Evolutionary conservation across 1,284 basidiomycete genomes (phyloP), one percentile per base, ranked within the genome.

Genomic region (Xerocomus cyaneibrunnescens): DNA sequence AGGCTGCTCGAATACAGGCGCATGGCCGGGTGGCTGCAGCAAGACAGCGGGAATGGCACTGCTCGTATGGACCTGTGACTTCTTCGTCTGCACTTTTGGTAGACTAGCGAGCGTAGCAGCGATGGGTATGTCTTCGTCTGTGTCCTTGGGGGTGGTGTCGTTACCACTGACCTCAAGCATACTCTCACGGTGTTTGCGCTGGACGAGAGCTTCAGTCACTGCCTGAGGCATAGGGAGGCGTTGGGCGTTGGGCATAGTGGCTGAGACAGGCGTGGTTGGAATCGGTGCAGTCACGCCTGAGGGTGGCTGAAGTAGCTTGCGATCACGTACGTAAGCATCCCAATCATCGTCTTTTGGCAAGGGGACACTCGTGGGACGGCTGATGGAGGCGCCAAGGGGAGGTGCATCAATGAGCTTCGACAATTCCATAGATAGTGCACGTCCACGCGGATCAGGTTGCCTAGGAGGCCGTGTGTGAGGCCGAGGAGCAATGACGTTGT

Each of bases 291-390:
- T 83, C 39, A 87, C 76, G 9, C 89, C 89, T 27, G 84, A 79
- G n/a, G 89, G 89, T 43, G 89, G 89, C 62, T 89, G 87, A 51
- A 92, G 72, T 10, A 92, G 75, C 65, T 86, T 90, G 53, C 89
- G 81, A 45, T 92, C 89, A 41, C 82, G 84, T 49, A 91, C 78
- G 66, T 92, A 92, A 43, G 78, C 68, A 58, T 92, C 87, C 89
- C 89, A 92, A 52, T 87, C 80, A 27, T 79, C 76, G 37, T 88
- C 81, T 41, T 76, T 79, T 3, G 52, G 51, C 41, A 88, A 70
- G 17, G 89, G 88, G 10, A 76, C 83, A 60, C 87, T 89, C 0
- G 80, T 83, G 7, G 89, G 86, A 42, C 89, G 76, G 53, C 77
- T 76, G 46, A 88, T 83, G 2, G 80, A 74, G 45, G 78, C 74